phyloP scores from a whole-genome alignment of 23 red algal species.

The Pyropia haitanensis region DNA sequence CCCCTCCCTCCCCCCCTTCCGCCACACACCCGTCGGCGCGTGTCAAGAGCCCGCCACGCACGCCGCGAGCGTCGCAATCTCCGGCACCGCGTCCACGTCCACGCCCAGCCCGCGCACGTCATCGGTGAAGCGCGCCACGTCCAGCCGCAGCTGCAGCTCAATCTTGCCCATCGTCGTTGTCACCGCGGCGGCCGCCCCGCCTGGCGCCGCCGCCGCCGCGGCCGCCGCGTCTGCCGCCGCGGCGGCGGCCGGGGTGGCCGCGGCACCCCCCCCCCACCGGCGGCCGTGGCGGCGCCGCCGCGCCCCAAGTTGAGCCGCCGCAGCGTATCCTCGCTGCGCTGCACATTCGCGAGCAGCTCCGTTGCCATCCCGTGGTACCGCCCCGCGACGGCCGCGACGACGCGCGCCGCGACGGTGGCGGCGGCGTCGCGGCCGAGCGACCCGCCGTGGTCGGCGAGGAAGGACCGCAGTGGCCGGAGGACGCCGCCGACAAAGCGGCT shows the following conservation, averaged over 20 bases:
- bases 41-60: conserved; percentile 12
- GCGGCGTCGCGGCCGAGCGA: not conserved
- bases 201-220: not conserved
- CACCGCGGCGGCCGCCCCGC: conserved; percentile 1
- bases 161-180: conserved; percentile 57
- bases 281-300: too few relatives aligned
- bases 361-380: conserved; percentile 62
- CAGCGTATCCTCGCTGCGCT: conserved; percentile 66
- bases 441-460: conserved; percentile 38
- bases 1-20: too few relatives aligned
- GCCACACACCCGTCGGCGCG: too few relatives aligned
- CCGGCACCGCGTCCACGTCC: conserved; percentile 9
- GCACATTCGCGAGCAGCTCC: conserved; percentile 53
- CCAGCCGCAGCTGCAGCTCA: conserved; percentile 58
- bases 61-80: conserved; percentile 19
- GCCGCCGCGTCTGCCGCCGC: not conserved
- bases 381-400: conserved; percentile 22
- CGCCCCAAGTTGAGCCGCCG: conserved; percentile 67
- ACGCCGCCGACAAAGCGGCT: conserved; percentile 79
- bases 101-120: conserved; percentile 37
- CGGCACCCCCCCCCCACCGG: too few relatives aligned
- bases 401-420: conserved; percentile 6
- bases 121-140: conserved; percentile 65
- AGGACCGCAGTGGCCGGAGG: conserved; percentile 52
- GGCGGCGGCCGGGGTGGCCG: too few relatives aligned